Evolutionary conservation across 192 early-diverging fungal species (phyloP), one percentile per base, ranked within the genome.

Genomic region (Borealophlyctis nickersoniae): DNA sequence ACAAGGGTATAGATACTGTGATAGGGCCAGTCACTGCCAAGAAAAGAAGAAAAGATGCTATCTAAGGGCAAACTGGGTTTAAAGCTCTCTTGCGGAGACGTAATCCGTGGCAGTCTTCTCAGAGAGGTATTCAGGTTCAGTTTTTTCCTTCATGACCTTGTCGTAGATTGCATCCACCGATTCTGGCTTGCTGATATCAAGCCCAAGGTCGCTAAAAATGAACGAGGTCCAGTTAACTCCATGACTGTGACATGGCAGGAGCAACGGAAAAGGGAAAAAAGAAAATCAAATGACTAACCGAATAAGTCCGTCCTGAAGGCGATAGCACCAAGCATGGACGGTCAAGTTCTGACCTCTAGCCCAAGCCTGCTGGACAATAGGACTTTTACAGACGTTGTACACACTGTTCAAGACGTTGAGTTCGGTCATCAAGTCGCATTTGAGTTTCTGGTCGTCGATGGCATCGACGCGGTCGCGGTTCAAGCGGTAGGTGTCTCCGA

Each of bases 291-390:
- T n/a, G 3, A 0, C 57, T 7, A 11, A 34, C 57, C 60, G 14
- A 49, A 77, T 33, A 13, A 33, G 24, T 19, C 77, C 78, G 51
- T 69, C 66, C 19, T 16, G 48, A 14, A 80, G 53, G 30, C 69
- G 63, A 58, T 78, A 80, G 66, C 67, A 72, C 76, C 76, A 80
- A 13, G 54, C 77, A 56, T 79, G 66, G 26, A 79, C 73, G 49
- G 82, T 78, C 22, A 96, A 63, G 59, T 83, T 65, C 63, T 83
- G 88, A 45, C 88, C 90, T 23, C 77, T 66, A 34, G 69, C 67
- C 92, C 92, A 94, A 0, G 93, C 93, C 56, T 88, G 85, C 53
- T 90, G 89, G 48, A 96, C 87, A 50, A 91, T 87, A 13, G 84
- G 82, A 19, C 89, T 89, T 52, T 87, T 74, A 35, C 78, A 77